phyloP scores from a whole-genome alignment of 2,329 filamentous ascomycete genomes.

The Lachnum nothofagi region DNA sequence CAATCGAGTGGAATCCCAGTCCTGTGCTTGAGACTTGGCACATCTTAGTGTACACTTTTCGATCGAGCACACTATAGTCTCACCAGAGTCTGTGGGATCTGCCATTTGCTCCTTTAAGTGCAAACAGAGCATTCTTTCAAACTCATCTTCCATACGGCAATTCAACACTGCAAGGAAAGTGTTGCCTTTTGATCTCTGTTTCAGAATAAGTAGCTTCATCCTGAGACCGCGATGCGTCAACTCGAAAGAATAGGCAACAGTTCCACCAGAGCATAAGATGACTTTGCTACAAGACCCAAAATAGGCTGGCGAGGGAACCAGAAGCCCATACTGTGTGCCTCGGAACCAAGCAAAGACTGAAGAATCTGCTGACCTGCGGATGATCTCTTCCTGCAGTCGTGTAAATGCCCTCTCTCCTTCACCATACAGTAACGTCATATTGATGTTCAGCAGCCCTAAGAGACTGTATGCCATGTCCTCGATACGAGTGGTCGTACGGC shows the following conservation, averaged over 20 bases:
- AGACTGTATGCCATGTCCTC: slow-evolving; percentile 44
- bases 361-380: slow-evolving; percentile 33
- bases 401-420: slow-evolving; percentile 34
- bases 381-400: slow-evolving; percentile 35
- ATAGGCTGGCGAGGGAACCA: slow-evolving; percentile 7
- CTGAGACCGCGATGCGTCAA: slow-evolving; percentile 7
- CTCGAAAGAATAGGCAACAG: slow-evolving; percentile 8
- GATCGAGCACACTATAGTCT: slow-evolving; percentile 8
- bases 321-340: slow-evolving; percentile 5
- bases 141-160: slow-evolving; percentile 9
- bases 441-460: slow-evolving; percentile 37
- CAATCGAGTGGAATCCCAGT: slow-evolving; percentile 7
- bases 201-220: slow-evolving; percentile 10
- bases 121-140: slow-evolving; percentile 8
- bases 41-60: slow-evolving; percentile 5
- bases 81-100: slow-evolving; percentile 7
- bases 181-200: slow-evolving; percentile 8
- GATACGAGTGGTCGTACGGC: slow-evolving; percentile 30
- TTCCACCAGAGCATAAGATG: slow-evolving; percentile 9
- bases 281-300: slow-evolving; percentile 9
- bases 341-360: slow-evolving; percentile 32
- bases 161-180: slow-evolving; percentile 9
- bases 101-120: slow-evolving; percentile 9
- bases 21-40: slow-evolving; percentile 7
- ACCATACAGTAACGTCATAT: slow-evolving; percentile 41